Conservation (phyloP, 345 rosid genomes). For the Sapria himalayana region DNA sequence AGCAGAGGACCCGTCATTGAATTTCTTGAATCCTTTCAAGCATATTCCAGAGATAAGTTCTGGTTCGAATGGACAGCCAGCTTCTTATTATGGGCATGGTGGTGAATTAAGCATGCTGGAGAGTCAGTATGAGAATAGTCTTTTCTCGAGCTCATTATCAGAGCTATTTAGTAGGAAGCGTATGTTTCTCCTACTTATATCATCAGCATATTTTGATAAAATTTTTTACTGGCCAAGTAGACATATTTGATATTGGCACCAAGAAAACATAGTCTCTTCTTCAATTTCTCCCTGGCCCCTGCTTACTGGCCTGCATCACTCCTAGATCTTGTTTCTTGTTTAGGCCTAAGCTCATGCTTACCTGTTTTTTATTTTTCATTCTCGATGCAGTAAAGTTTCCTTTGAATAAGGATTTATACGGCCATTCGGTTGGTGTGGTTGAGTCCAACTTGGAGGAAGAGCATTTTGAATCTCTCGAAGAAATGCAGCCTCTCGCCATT, state of each 20-base stretch:
- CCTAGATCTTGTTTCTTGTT: conserved; percentile 2
- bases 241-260: too few species aligned
- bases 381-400: conserved; percentile 29
- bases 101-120: conserved; percentile 18
- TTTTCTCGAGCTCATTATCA: conserved; percentile 82
- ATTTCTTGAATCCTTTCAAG: conserved; percentile 22
- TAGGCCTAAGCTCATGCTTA: too few species aligned
- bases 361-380: conserved; percentile 2
- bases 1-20: conserved; percentile 11
- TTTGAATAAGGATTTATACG: conserved; percentile 15
- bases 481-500: conserved; percentile 73
- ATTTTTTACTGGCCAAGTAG: too few species aligned
- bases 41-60: conserved; percentile 21
- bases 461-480: conserved; percentile 50
- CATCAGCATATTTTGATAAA: too few species aligned
- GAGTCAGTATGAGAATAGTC: conserved; percentile 55
- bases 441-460: conserved; percentile 29
- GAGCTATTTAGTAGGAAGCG: conserved; percentile 53
- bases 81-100: conserved; percentile 15
- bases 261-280: too few species aligned
- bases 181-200: conserved; percentile 20
- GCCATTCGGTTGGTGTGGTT: conserved; percentile 19
- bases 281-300: neutral
- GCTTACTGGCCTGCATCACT: conserved; percentile 3
- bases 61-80: conserved; percentile 16